Percentiles rank a stretch among this genome's conserved stretches.
Conservation (phyloP, 208 protist genomes). For the Polymyxa betae region DNA sequence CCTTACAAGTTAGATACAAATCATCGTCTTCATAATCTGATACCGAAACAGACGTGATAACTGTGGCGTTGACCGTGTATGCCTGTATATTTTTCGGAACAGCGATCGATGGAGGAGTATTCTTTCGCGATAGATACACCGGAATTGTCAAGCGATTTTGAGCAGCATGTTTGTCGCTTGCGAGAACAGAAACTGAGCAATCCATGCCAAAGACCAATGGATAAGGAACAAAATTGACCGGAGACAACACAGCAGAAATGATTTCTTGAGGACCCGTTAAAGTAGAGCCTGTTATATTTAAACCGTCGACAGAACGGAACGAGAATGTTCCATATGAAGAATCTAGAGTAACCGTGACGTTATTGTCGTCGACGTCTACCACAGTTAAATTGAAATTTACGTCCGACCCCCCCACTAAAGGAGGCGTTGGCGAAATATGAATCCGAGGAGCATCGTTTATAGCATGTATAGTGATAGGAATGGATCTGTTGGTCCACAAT, state of each 20-base stretch:
- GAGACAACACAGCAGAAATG: neutral
- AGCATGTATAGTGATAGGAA: neutral
- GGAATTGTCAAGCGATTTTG: neutral
- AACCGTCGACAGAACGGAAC: neutral
- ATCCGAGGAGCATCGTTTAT: slow-evolving; percentile 14
- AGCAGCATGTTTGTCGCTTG: neutral
- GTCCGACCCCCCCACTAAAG: neutral
- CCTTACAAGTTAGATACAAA: neutral
- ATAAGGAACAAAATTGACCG: neutral
- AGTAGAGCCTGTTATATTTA: neutral
- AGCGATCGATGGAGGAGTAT: neutral
- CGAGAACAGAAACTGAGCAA: neutral
- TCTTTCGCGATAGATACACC: neutral
- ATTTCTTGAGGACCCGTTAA: neutral
- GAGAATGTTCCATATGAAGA: slow-evolving; percentile 13
- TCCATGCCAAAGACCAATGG: neutral
- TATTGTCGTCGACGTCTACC: slow-evolving; percentile 1
- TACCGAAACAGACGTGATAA: neutral
- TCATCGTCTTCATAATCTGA: neutral
- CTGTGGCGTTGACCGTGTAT: neutral
- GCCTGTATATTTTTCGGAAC: neutral
- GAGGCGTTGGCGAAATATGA: neutral
- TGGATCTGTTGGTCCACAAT: neutral
- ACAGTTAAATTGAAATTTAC: slow-evolving; percentile 16
- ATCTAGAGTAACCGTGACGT: neutral